Base-by-base conservation (phyloP, 73 alveolate genomes). In the Uronychia binucleata region DNA sequence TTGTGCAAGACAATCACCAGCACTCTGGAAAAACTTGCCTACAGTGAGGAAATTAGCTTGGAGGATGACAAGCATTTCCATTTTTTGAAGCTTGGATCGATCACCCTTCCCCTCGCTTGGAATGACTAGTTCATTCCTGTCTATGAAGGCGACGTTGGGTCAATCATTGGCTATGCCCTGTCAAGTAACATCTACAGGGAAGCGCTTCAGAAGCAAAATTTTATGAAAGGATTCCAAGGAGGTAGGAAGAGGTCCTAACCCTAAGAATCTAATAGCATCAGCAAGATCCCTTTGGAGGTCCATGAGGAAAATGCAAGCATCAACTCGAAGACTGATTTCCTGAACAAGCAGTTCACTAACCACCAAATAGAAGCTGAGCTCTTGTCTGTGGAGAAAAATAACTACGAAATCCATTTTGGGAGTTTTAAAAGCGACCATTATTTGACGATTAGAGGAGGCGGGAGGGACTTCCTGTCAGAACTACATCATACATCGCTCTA, bases 301-400 rank as follows among this genome's bases (percentile, higher is more conserved):
- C n/a, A 59, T 58, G 81, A 81, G 5, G 81, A 81, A 28, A 59
- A 46, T 1, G 81, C 30, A 32, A 78, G 30, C 0, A 34, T 81
- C 76, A 81, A 81, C 19, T 46, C 67, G 19, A 46, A 19, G 19
- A 19, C 67, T 46, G 92, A 86, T 58, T 85, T 86, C 28, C 74
- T 86, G 76, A 86, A 86, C 34, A 25, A 83, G 19, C 87, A 78
- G 57, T 27, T 86, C 31, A 78, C 84, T 32, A 74, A 79, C 30
- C 87, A 78, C 30, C 35, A 86, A 57, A 78, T 78, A 8, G 92
- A 86, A 33, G 78, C 92, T 1, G 92, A 86, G 59, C 75, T 86
- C 26, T 83, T 86, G 28, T 57, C 87, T 32, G 83, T 78, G 1
- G 92, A 86, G 33, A 77, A 80, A 58, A 67, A 46, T 1, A 26